Conservation (phyloP, 441 rosid species). For the Euphorbia corollata region DNA sequence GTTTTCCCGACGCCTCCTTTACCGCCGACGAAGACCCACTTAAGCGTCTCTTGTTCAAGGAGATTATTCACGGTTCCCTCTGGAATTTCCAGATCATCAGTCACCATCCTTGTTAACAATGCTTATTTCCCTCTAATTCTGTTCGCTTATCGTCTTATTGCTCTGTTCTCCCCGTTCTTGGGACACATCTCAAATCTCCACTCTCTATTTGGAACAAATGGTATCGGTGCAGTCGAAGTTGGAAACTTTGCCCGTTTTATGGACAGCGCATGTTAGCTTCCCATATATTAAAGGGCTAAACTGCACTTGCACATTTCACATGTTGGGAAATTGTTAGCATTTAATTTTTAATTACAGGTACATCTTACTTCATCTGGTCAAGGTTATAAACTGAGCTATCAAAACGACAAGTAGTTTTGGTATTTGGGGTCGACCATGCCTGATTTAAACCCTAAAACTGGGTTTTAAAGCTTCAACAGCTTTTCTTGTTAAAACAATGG, state of each 20-base stretch:
- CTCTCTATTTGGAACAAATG: not conserved
- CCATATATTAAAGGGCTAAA: not conserved
- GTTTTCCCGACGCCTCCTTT: conserved; percentile 99
- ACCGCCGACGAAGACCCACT: conserved; percentile 98
- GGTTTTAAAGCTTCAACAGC: not conserved
- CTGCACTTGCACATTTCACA: not conserved
- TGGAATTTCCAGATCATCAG: conserved; percentile 40
- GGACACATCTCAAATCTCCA: conserved; percentile 5
- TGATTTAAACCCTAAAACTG: not conserved
- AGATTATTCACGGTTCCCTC: conserved; percentile 67
- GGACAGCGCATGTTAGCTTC: conserved; percentile 2
- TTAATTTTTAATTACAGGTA: too few species aligned
- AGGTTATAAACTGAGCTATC: not conserved
- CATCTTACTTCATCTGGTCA: not conserved
- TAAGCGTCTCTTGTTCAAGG: conserved; percentile 67
- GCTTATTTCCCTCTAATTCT: not conserved
- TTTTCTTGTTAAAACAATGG: not conserved
- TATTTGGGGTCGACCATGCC: too few species aligned
- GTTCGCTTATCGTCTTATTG: not conserved
- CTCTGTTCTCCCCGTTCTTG: not conserved
- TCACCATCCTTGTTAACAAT: conserved; percentile 28
- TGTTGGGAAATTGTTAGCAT: too few species aligned
- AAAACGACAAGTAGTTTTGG: not conserved
- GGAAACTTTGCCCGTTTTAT: not conserved
- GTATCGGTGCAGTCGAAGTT: not conserved